Evolutionary conservation across 768 basidiomycete species (phyloP).

Genomic region (Agrocybe praecox): DNA sequence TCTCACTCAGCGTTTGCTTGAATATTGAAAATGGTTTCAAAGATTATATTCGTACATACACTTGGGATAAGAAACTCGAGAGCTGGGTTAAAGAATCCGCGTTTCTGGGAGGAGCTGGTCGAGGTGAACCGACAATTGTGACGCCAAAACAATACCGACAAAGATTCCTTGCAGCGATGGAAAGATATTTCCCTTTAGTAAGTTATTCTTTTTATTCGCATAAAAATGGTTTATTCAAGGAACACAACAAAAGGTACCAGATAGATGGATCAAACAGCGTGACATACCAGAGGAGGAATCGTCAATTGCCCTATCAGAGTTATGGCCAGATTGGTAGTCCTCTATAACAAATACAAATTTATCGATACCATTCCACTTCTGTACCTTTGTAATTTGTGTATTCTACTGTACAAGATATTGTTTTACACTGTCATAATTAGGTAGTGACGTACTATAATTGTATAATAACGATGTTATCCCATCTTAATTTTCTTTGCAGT

Average conservation of each 20-base stretch:
- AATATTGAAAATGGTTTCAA: neutral
- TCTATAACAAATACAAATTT: neutral
- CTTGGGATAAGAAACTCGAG: slow-evolving; percentile 98
- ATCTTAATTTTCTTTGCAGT: slow-evolving; percentile 65
- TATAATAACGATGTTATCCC: slow-evolving; percentile 31
- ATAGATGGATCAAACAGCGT: slow-evolving; percentile 89
- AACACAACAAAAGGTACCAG: slow-evolving; percentile 62
- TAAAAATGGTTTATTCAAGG: slow-evolving; percentile 3
- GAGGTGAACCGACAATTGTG: slow-evolving; percentile 94
- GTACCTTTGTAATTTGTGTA: slow-evolving; percentile 13
- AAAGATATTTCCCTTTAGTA: slow-evolving; percentile 86
- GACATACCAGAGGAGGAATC: slow-evolving; percentile 80
- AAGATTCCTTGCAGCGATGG: slow-evolving; percentile 86
- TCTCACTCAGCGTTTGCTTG: neutral
- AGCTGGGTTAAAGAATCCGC: slow-evolving; percentile 97
- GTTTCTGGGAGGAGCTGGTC: slow-evolving; percentile 80
- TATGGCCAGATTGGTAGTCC: slow-evolving; percentile 67
- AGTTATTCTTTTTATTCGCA: slow-evolving; percentile 21
- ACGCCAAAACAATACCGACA: slow-evolving; percentile 95
- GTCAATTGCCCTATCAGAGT: slow-evolving; percentile 47
- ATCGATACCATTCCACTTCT: neutral
- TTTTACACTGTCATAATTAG: slow-evolving; percentile 12
- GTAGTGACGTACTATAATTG: slow-evolving; percentile 15
- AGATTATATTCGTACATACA: slow-evolving; percentile 97
- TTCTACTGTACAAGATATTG: slow-evolving; percentile 29